Conservation (phyloP, 768 basidiomycete species). For the Trametes cubensis region DNA sequence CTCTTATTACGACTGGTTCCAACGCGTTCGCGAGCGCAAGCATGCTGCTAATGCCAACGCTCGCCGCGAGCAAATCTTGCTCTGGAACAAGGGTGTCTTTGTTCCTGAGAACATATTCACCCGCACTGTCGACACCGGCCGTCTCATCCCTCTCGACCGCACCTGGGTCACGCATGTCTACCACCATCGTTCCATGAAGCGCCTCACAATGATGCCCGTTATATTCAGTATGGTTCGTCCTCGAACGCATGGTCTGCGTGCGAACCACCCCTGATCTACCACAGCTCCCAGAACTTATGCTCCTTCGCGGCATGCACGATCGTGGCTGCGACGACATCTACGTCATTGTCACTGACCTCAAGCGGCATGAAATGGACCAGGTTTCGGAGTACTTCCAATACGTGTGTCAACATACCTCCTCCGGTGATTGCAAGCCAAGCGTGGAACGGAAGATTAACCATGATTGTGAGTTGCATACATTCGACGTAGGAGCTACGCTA, state of each 20-base stretch:
- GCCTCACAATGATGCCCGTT: slow-evolving; percentile 76
- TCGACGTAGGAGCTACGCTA: background rate
- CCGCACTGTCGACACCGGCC: slow-evolving; percentile 76
- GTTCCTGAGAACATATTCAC: slow-evolving; percentile 80
- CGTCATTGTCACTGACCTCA: slow-evolving; percentile 79
- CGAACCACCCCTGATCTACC: background rate
- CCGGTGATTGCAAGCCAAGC: slow-evolving; percentile 63
- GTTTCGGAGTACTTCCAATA: slow-evolving; percentile 79
- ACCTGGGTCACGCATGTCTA: slow-evolving; percentile 84
- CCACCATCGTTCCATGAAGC: slow-evolving; percentile 75
- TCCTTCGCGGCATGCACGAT: slow-evolving; percentile 81
- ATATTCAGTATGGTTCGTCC: slow-evolving; percentile 74
- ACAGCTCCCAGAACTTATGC: slow-evolving; percentile 78
- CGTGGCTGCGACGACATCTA: slow-evolving; percentile 77
- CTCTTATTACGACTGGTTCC: slow-evolving; percentile 79
- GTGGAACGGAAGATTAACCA: slow-evolving; percentile 68
- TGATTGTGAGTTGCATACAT: slow-evolving; percentile 55
- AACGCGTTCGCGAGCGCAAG: slow-evolving; percentile 65
- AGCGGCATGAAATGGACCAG: slow-evolving; percentile 80
- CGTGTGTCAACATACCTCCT: slow-evolving; percentile 66
- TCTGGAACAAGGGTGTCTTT: slow-evolving; percentile 70
- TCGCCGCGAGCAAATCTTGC: slow-evolving; percentile 44
- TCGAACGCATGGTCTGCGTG: background rate
- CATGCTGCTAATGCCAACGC: slow-evolving; percentile 52
- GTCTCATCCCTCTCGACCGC: slow-evolving; percentile 77